Conservation (phyloP, 2,329 filamentous ascomycete genomes). For the Diaporthe vexans region DNA sequence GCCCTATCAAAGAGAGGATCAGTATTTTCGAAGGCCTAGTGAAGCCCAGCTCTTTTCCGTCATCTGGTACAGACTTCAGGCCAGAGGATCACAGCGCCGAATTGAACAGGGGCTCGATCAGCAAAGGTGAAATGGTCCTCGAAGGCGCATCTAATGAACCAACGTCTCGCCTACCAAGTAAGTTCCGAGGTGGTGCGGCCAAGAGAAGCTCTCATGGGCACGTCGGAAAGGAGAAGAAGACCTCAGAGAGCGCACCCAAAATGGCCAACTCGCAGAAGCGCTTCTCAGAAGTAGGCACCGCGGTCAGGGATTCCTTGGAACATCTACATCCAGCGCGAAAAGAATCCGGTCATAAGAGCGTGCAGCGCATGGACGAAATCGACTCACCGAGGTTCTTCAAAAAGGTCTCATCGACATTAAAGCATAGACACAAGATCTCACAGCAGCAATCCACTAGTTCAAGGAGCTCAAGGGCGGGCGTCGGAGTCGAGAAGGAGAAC, state of each 20-base stretch:
- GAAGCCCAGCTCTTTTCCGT: not conserved
- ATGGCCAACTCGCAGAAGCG: not conserved
- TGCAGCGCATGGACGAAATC: not conserved
- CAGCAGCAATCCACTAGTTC: not conserved
- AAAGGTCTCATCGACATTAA: conserved; percentile 33
- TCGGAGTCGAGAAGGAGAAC: not conserved
- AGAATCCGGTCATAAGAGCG: not conserved
- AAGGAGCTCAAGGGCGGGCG: not conserved
- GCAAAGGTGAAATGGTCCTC: too few relatives aligned
- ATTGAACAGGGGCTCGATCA: too few relatives aligned
- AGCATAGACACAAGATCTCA: not conserved
- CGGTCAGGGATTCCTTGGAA: not conserved
- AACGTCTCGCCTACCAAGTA: conserved; percentile 1
- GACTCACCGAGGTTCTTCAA: conserved; percentile 3
- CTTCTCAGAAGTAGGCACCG: not conserved
- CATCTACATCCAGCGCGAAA: not conserved
- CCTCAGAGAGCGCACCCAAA: not conserved
- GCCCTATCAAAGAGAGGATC: conserved; percentile 24
- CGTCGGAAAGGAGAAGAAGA: not conserved
- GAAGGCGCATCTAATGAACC: not conserved
- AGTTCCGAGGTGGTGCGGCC: not conserved
- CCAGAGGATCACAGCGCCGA: not conserved
- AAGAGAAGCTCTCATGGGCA: not conserved
- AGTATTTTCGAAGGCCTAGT: conserved; percentile 37
- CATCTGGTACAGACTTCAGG: not conserved